Evolutionary conservation across 2,329 filamentous ascomycete genomes (phyloP).

Genomic region (Nemania abortiva): DNA sequence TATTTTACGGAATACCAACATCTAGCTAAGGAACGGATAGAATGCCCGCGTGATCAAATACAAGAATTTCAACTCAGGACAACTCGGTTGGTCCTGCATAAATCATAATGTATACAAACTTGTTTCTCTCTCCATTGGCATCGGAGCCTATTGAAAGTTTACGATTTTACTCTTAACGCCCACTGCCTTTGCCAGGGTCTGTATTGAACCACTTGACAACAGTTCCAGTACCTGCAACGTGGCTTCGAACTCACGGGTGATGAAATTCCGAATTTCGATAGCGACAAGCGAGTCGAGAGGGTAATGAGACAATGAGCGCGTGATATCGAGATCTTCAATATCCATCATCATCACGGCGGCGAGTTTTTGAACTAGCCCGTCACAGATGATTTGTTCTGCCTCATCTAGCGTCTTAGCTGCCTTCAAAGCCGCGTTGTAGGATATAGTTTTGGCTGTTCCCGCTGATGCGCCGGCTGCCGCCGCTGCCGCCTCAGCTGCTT

Average conservation of each 20-base stretch:
- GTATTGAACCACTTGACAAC: slow-evolving; percentile 64
- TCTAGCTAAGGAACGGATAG: neutral
- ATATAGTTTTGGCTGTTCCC: slow-evolving; percentile 51
- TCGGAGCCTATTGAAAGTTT: slow-evolving; percentile 41
- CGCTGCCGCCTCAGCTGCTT: slow-evolving; percentile 56
- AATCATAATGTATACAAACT: slow-evolving; percentile 13
- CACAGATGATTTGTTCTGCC: slow-evolving; percentile 59
- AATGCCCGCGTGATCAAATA: slow-evolving; percentile 14
- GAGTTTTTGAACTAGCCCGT: slow-evolving; percentile 62
- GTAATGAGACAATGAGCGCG: slow-evolving; percentile 56
- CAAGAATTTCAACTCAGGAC: slow-evolving; percentile 1
- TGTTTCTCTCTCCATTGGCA: neutral
- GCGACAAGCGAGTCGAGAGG: slow-evolving; percentile 63
- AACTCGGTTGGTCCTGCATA: neutral
- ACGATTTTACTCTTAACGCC: slow-evolving; percentile 61
- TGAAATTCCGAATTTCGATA: slow-evolving; percentile 64
- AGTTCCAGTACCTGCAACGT: slow-evolving; percentile 68
- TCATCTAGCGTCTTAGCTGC: slow-evolving; percentile 58
- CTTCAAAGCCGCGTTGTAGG: slow-evolving; percentile 60
- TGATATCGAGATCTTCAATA: slow-evolving; percentile 61
- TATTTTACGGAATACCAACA: neutral
- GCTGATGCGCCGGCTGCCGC: slow-evolving; percentile 51
- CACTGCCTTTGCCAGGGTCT: slow-evolving; percentile 61
- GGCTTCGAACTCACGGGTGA: slow-evolving; percentile 62
- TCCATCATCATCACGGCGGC: slow-evolving; percentile 63